A percentile compares a stretch with the other conserved stretches of the same genome.
Conservation (phyloP, 495 filamentous ascomycete species). For the Penicillium simplicissimum region DNA sequence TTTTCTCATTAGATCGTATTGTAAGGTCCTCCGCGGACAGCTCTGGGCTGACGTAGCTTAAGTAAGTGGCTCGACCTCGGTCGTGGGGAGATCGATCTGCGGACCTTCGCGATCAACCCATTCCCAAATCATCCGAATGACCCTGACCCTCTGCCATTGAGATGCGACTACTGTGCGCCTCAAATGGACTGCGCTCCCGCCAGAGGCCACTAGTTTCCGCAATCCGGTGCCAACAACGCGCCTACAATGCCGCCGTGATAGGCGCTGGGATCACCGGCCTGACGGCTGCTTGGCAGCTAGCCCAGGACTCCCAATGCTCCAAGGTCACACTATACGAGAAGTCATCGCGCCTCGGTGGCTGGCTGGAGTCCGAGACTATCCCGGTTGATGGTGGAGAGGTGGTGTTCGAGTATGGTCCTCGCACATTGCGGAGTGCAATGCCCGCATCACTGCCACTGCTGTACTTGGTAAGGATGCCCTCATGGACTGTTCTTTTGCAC, state of each 20-base stretch:
- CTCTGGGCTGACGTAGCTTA: constrained; percentile 8
- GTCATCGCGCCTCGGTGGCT: constrained; percentile 70
- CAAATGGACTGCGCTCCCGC: constrained; percentile 23
- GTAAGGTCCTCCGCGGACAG: too few species aligned
- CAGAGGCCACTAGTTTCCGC: constrained; percentile 21
- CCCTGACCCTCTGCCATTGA: constrained; percentile 14
- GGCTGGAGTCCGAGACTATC: constrained; percentile 70
- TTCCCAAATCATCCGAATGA: constrained; percentile 3
- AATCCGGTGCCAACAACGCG: constrained; percentile 23
- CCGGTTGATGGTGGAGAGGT: constrained; percentile 62
- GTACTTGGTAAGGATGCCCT: constrained; percentile 51
- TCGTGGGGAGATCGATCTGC: background rate
- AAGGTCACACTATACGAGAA: constrained; percentile 80
- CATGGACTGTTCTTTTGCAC: background rate
- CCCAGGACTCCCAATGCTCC: constrained; percentile 56
- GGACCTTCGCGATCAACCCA: constrained; percentile 10
- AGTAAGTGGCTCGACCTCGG: constrained; percentile 15
- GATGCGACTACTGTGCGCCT: constrained; percentile 34
- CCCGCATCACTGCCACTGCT: constrained; percentile 50
- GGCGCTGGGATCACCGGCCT: constrained; percentile 93
- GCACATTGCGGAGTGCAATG: constrained; percentile 64
- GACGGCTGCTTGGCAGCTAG: constrained; percentile 72
- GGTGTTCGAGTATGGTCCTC: constrained; percentile 82
- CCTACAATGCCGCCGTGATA: constrained; percentile 66
- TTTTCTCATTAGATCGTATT: background rate